Evolutionary conservation across 208 protist genomes (phyloP), one percentile per base, ranked within the genome.

Genomic region (Trypanosomatidae sp.): DNA sequence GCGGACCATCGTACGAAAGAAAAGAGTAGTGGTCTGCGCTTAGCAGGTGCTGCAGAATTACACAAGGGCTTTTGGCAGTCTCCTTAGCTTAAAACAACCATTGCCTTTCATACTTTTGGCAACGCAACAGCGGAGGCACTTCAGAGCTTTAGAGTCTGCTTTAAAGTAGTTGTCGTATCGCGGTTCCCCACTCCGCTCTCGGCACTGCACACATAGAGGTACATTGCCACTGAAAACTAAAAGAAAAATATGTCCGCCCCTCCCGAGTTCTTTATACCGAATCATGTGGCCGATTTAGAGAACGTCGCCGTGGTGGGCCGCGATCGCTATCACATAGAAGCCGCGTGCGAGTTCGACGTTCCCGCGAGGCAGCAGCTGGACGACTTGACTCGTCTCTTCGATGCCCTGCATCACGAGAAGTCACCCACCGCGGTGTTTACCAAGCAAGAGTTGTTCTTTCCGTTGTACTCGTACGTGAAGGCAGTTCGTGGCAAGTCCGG

Each of bases 341-440:
- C 83, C 28, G 36, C 72, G 12, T 77, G 81, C 66, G 91, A 95
- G 33, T 93, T 95, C 78, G 86, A 95, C 60, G 78, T 95, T 19
- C 84, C 86, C 13, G 73, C 73, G n/a, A 49, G 78, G 5, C 91
- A 95, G 56, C 91, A 95, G 62, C 81, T 95, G 13, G 91, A 95
- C 53, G 91, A 95, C 72, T 71, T 95, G 46, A 92, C 87, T 25
- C 75, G 89, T 0, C 55, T 95, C 36, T 95, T 95, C 72, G 91
- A 93, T 65, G 84, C 82, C 0, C 71, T 95, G n/a, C 81, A 90
- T 71, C 80, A 88, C 39, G 91, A 95, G 75, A 95, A 94, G 74
- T 92, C 88, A 5, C 91, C 91, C 0, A 95, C 91, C 0, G 89
- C 91, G 1, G 74, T 95, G 10, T 95, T 95, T 55, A 83, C 85